Percentiles rank a stretch among this genome's conserved stretches.
Conservation (phyloP, 129 eudicot genomes). For the Artemisia annua region DNA sequence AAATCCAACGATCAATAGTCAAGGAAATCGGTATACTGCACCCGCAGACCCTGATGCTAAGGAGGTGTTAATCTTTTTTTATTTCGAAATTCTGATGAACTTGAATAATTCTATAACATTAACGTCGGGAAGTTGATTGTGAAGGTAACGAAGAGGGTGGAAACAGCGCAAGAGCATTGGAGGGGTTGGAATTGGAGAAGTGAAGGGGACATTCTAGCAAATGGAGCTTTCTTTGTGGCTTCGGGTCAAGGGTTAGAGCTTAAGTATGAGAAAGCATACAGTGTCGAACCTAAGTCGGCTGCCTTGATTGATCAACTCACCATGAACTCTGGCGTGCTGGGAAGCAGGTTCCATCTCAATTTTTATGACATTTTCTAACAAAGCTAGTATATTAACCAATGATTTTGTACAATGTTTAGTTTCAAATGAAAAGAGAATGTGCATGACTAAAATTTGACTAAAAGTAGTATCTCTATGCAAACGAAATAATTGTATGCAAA, state of each 20-base stretch:
- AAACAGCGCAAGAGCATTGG: conserved; percentile 61
- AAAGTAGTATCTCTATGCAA: background rate
- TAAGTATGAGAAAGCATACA: conserved; percentile 90
- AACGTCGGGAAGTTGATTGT: conserved; percentile 8
- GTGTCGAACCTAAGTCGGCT: conserved; percentile 95
- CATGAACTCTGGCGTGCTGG: conserved; percentile 80
- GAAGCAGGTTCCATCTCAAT: conserved; percentile 57
- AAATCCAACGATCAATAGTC: conserved; percentile 90
- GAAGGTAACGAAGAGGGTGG: conserved; percentile 91
- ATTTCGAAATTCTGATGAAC: background rate
- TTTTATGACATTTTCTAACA: too few relatives aligned
- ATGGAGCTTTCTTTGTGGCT: conserved; percentile 90
- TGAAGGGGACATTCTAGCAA: conserved; percentile 84
- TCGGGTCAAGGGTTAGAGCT: conserved; percentile 92
- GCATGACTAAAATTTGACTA: background rate
- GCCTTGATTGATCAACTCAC: conserved; percentile 75
- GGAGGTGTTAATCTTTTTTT: conserved; percentile 41
- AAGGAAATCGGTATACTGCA: conserved; percentile 89
- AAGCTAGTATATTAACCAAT: background rate
- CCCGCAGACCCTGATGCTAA: conserved; percentile 76
- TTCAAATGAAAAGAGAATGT: background rate
- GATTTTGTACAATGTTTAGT: too few relatives aligned
- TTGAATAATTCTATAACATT: background rate
- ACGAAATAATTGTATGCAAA: background rate
- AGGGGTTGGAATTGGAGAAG: conserved; percentile 98